Conservation (phyloP, 2,329 filamentous ascomycete genomes). For the Tetracladium maxilliforme region DNA sequence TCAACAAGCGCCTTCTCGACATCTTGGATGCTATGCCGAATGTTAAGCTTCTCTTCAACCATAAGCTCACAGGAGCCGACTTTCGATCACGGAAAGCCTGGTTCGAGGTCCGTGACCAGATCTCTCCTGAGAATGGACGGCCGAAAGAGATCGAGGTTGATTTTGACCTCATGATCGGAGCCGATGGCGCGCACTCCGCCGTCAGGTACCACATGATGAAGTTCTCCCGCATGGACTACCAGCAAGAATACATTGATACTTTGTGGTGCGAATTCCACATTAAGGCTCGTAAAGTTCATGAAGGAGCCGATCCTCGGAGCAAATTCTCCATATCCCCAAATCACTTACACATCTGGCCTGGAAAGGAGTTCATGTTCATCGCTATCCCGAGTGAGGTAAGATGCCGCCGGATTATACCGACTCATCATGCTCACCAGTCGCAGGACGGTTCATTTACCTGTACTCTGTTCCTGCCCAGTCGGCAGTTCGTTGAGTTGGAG, state of each 20-base stretch:
- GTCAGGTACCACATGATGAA: constrained; percentile 95
- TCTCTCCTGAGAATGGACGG: constrained; percentile 8
- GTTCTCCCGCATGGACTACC: constrained; percentile 76
- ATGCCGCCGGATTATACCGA: constrained; percentile 1
- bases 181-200: constrained; percentile 88
- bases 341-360: constrained; percentile 96
- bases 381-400: constrained; percentile 64
- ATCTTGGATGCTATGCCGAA: constrained; percentile 74
- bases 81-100: constrained; percentile 69
- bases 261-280: constrained; percentile 96
- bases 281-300: constrained; percentile 24
- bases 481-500: constrained; percentile 55
- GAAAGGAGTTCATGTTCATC: constrained; percentile 93
- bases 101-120: constrained; percentile 52
- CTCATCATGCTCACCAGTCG: constrained; percentile 10
- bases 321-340: constrained; percentile 75
- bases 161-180: constrained; percentile 91
- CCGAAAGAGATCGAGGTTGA: constrained; percentile 57
- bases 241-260: constrained; percentile 90
- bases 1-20: constrained; percentile 77
- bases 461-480: constrained; percentile 74
- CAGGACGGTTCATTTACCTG: constrained; percentile 87
- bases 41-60: constrained; percentile 82
- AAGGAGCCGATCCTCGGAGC: constrained; percentile 16
- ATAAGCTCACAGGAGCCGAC: constrained; percentile 84